Base-by-base conservation (phyloP, 2,329 filamentous ascomycete genomes). In the Verticillium zaregamsianum region DNA sequence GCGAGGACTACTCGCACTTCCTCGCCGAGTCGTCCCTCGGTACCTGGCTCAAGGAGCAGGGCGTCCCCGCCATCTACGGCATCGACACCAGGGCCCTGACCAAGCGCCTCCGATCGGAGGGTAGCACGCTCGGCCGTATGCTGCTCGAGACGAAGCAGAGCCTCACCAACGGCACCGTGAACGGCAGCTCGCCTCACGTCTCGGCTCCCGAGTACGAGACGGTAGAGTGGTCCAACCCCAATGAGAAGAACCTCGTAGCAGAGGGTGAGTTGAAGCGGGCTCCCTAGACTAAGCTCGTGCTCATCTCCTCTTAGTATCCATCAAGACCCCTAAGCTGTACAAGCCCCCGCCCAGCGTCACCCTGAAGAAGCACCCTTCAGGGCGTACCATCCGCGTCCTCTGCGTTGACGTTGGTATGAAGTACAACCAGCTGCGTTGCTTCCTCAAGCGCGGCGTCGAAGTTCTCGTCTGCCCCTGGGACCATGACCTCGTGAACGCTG, bases 371-470 rank as follows among this genome's bases (percentile, higher is more conserved):
- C 93, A 97, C 78, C 90, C 93, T 49, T 96, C 92, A 61, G 95
- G 94, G 65, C 90, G 93, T 69, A 84, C 89, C 58, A 84, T 98
- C 63, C 91, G 93, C 73, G 89, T 99, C 64, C 82, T 98, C 58
- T 97, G 93, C 74, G 86, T 99, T 68, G 95, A 99, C 79, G 94
- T 99, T 68, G 95, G 95, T 75, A 89, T 98, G 82, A 99, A 99
- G 80, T 97, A 92, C 80, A 99, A 98, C 80, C 95, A 99, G 80
- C 84, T 99, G 69, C 87, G 95, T 68, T 99, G 95, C 80, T 88
- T 99, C 70, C 83, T 99, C 63, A 89, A 88, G 70, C 88, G 95
- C 68, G 95, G 95, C 61, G 90, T 98, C 61, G 95, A 99, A 75
- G 93, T 98, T 58, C 80, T 97, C 66, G 92, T 97, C 61, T 93